phyloP scores from a whole-genome alignment of 352 stramenopile species.

The Phytopythium mirpurense region DNA sequence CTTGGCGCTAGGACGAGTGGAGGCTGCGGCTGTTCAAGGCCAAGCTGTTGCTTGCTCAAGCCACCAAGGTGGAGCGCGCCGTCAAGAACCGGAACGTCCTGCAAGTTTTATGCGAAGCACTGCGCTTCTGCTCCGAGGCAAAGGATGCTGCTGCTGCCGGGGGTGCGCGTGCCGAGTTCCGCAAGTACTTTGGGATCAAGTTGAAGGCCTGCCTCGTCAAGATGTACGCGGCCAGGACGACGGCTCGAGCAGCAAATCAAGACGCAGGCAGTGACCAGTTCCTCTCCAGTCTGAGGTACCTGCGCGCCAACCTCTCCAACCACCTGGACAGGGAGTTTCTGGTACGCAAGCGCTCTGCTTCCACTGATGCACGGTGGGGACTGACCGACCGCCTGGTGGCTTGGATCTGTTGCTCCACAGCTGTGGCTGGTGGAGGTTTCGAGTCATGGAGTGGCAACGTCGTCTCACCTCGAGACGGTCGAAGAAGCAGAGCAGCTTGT shows the following conservation, averaged over 20 bases:
- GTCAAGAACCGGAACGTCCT: slow-evolving; percentile 36
- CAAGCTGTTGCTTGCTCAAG: slow-evolving; percentile 45
- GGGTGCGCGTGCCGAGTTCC: slow-evolving; percentile 15
- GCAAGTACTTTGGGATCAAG: slow-evolving; percentile 45
- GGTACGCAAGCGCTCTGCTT: slow-evolving; percentile 17
- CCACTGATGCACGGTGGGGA: not conserved
- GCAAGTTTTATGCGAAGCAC: slow-evolving; percentile 43
- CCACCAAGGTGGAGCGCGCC: slow-evolving; percentile 31
- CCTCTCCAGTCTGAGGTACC: slow-evolving; percentile 40
- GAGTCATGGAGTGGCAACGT: slow-evolving; percentile 47
- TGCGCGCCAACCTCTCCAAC: slow-evolving; percentile 39
- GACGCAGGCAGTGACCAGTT: slow-evolving; percentile 19
- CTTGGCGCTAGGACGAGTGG: slow-evolving; percentile 24
- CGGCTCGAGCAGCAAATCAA: slow-evolving; percentile 18
- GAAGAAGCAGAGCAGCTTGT: slow-evolving; percentile 31
- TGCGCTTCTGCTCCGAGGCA: slow-evolving; percentile 23
- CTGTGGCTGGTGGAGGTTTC: slow-evolving; percentile 63
- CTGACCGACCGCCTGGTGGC: not conserved
- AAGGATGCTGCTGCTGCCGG: not conserved
- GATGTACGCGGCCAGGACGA: slow-evolving; percentile 39
- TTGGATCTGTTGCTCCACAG: slow-evolving; percentile 17
- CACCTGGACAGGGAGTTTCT: slow-evolving; percentile 44
- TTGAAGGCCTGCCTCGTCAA: slow-evolving; percentile 46
- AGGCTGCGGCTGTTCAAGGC: slow-evolving; percentile 41
- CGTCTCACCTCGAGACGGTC: slow-evolving; percentile 19